These are phyloP conservation scores for Lentinula edodes DNA, from an alignment of 768 basidiomycete species.

Conservation along the genomic window DNA sequence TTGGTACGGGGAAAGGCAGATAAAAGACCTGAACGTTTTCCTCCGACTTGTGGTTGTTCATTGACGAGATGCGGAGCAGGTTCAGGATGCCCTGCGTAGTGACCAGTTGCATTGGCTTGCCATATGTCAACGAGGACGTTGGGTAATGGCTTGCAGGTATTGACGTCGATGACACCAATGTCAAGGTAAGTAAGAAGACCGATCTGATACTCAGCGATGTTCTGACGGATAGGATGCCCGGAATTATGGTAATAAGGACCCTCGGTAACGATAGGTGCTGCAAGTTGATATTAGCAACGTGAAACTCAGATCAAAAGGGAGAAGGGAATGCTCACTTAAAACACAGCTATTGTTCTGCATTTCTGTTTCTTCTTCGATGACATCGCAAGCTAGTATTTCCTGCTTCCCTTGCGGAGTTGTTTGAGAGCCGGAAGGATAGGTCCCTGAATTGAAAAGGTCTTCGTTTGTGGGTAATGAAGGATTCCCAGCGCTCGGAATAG, in stretches of 20 bases:
- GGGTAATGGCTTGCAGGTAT: constrained; percentile 49
- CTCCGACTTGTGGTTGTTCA: constrained; percentile 42
- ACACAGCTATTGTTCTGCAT: constrained; percentile 54
- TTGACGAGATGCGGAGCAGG: constrained; percentile 37
- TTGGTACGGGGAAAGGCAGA: constrained; percentile 39
- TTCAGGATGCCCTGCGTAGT: constrained; percentile 47
- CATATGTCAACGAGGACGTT: constrained; percentile 57
- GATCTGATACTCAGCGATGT: constrained; percentile 49
- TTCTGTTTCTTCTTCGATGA: constrained; percentile 34
- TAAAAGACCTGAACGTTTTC: constrained; percentile 36
- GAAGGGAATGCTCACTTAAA: constrained; percentile 21
- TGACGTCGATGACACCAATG: constrained; percentile 53
- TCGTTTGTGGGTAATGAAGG: constrained; percentile 32
- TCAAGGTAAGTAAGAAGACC: constrained; percentile 41
- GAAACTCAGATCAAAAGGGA: neutral
- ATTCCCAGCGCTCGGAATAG: constrained; percentile 19
- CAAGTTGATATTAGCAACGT: neutral
- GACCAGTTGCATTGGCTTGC: constrained; percentile 53
- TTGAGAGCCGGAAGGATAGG: constrained; percentile 27
- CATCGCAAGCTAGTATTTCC: constrained; percentile 35
- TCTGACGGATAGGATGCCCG: constrained; percentile 47
- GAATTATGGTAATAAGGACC: constrained; percentile 49
- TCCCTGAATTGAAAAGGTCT: constrained; percentile 36
- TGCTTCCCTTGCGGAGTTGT: constrained; percentile 12
- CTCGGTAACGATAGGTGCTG: constrained; percentile 46